These are phyloP conservation scores for Vanrija pseudolonga DNA, from an alignment of 1,284 basidiomycete genomes.

Conservation along the genomic window DNA sequence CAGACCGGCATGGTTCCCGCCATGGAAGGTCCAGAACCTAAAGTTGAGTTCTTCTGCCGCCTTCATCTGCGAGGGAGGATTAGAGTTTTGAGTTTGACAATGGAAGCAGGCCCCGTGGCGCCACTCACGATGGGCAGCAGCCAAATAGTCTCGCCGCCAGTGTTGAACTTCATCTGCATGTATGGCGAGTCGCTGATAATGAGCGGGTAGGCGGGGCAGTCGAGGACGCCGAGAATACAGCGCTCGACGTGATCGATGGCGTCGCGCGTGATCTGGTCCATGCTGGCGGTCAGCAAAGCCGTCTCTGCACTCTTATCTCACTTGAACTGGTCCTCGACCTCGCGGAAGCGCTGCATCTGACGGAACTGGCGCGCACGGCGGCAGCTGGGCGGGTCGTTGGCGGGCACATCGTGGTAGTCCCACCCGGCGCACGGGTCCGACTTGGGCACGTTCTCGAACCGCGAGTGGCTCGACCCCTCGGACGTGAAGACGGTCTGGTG, in stretches of 20 bases:
- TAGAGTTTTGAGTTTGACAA: not conserved
- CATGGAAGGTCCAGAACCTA: not conserved
- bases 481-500: too few species aligned
- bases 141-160: constrained; percentile 37
- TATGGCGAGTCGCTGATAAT: constrained; percentile 38
- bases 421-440: constrained; percentile 12
- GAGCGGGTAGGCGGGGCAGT: constrained; percentile 32
- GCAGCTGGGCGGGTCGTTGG: constrained; percentile 28
- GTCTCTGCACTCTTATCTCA: not conserved
- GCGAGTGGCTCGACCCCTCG: too few species aligned
- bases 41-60: not conserved
- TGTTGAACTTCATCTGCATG: constrained; percentile 18
- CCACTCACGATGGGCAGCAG: constrained; percentile 23
- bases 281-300: constrained; percentile 8
- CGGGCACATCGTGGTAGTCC: constrained; percentile 16
- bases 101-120: too few species aligned
- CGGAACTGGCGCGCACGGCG: constrained; percentile 34
- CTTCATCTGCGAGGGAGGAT: not conserved
- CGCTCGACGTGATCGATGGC: constrained; percentile 21
- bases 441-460: too few species aligned
- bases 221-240: constrained; percentile 26
- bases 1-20: not conserved
- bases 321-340: too few species aligned
- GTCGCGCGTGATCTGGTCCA: not conserved
- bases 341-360: constrained; percentile 26